Evolutionary conservation across 2,329 filamentous ascomycete species (phyloP).

Genomic region (Aspergillus pseudoglaucus): DNA sequence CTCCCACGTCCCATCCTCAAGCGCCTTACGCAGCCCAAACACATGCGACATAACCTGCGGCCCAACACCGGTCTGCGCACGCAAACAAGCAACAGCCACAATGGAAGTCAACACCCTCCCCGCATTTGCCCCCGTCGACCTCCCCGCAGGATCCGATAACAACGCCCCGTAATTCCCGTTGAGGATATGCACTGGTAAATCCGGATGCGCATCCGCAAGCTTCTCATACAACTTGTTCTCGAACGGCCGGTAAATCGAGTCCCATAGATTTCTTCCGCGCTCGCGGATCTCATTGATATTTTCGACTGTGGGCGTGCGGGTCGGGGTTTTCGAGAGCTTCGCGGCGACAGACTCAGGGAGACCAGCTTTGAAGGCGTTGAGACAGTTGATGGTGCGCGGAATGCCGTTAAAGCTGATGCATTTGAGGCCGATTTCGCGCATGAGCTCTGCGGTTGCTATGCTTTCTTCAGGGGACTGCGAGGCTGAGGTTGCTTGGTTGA

Average conservation of each 20-base stretch:
- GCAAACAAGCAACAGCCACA: slow-evolving; percentile 65
- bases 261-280: slow-evolving; percentile 64
- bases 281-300: slow-evolving; percentile 51
- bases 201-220: slow-evolving; percentile 69
- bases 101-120: slow-evolving; percentile 67
- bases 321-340: slow-evolving; percentile 51
- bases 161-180: slow-evolving; percentile 67
- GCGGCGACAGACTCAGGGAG: slow-evolving; percentile 53
- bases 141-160: slow-evolving; percentile 59
- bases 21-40: slow-evolving; percentile 70
- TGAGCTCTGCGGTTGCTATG: slow-evolving; percentile 32
- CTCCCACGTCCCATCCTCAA: slow-evolving; percentile 58
- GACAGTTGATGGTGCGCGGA: slow-evolving; percentile 74
- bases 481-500: slow-evolving; percentile 37
- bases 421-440: slow-evolving; percentile 43
- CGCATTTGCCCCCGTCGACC: slow-evolving; percentile 46
- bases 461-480: slow-evolving; percentile 18
- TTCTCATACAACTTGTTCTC: slow-evolving; percentile 64
- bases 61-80: slow-evolving; percentile 73
- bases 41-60: slow-evolving; percentile 77
- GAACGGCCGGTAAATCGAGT: slow-evolving; percentile 69
- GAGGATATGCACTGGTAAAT: slow-evolving; percentile 74
- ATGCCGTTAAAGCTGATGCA: slow-evolving; percentile 51
- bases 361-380: slow-evolving; percentile 61
- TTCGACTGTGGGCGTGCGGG: slow-evolving; percentile 46